Percentiles rank a stretch among this genome's conserved stretches.
Conservation (phyloP, 2,329 filamentous ascomycete species). For the Clarireedia sp. region DNA sequence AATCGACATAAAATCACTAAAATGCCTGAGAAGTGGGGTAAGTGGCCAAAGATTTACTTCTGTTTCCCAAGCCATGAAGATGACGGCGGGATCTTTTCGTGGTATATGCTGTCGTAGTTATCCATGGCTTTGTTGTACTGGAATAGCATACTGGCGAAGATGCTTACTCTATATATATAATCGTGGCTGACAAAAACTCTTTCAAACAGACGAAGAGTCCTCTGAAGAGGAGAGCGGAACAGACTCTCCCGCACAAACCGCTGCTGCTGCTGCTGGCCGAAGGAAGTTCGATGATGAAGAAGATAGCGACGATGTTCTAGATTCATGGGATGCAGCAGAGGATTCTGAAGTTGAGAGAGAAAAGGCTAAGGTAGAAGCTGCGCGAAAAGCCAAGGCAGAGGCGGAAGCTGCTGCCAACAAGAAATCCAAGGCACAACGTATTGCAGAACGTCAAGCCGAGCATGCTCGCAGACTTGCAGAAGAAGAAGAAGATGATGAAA, state of each 20-base stretch:
- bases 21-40: conserved; percentile 31
- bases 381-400: conserved; percentile 81
- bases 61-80: background rate
- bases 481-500: conserved; percentile 49
- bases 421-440: conserved; percentile 80
- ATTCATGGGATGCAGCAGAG: conserved; percentile 94
- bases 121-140: too few relatives aligned
- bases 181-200: conserved; percentile 26
- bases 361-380: conserved; percentile 81
- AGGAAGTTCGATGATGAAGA: conserved; percentile 88
- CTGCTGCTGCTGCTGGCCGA: conserved; percentile 21
- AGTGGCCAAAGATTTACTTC: conserved; percentile 20
- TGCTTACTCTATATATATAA: conserved; percentile 9
- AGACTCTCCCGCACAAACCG: conserved; percentile 34
- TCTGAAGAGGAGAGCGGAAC: conserved; percentile 39
- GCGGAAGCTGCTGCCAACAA: conserved; percentile 83
- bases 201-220: conserved; percentile 29
- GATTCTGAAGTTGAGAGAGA: conserved; percentile 96
- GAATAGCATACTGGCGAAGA: conserved; percentile 1
- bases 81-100: background rate
- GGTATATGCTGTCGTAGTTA: too few relatives aligned
- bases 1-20: conserved; percentile 11
- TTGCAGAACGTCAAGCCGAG: conserved; percentile 69
- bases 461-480: conserved; percentile 44
- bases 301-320: conserved; percentile 68